Percentiles rank a stretch among this genome's conserved stretches.
These are phyloP conservation scores for Pontederia crassipes DNA, from an alignment of 176 grass and related monocot species.

Conservation along the genomic window DNA sequence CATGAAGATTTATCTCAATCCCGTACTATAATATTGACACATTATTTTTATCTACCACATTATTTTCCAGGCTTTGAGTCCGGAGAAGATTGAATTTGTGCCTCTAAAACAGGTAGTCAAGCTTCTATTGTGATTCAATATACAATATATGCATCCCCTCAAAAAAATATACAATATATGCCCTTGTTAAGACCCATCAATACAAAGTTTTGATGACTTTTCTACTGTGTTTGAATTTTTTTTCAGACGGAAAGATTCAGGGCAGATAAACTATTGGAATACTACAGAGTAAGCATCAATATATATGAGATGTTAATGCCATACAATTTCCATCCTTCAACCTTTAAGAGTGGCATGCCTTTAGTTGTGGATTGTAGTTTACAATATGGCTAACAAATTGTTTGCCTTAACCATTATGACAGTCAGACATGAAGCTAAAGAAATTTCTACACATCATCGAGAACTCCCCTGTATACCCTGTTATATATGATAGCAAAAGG, in stretches of 20 bases:
- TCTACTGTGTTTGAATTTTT: constrained; percentile 16
- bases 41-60: constrained; percentile 19
- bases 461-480: constrained; percentile 80
- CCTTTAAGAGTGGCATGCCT: too few species aligned
- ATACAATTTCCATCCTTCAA: not conserved
- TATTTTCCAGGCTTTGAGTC: constrained; percentile 46
- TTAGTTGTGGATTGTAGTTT: not conserved
- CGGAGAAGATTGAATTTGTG: constrained; percentile 68
- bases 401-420: constrained; percentile 18
- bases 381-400: constrained; percentile 14
- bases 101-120: constrained; percentile 78
- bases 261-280: constrained; percentile 74
- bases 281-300: constrained; percentile 59
- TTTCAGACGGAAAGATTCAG: constrained; percentile 63
- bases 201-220: too few species aligned
- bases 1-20: too few species aligned
- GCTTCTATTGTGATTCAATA: not conserved
- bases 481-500: constrained; percentile 94
- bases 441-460: constrained; percentile 96
- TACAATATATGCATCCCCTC: too few species aligned
- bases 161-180: too few species aligned
- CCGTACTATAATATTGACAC: not conserved
- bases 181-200: too few species aligned
- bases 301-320: not conserved
- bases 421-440: constrained; percentile 95